Evolutionary conservation across 2,329 filamentous ascomycete species (phyloP).

Genomic region (Hymenoscyphus scutula): DNA sequence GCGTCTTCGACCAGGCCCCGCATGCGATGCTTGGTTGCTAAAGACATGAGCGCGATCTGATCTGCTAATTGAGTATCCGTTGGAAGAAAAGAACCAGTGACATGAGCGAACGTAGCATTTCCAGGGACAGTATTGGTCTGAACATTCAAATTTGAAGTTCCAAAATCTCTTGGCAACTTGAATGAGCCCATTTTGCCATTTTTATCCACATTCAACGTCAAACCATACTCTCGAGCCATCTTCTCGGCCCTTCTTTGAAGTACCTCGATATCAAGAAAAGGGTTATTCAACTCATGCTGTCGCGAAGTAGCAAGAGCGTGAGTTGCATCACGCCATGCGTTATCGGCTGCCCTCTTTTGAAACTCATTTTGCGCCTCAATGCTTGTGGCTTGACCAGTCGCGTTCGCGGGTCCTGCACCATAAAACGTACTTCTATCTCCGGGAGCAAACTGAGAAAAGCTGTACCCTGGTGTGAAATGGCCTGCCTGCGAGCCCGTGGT

Average conservation of each 20-base stretch:
- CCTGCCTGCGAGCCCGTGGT: constrained; percentile 42
- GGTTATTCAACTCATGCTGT: constrained; percentile 57
- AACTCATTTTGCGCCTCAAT: constrained; percentile 59
- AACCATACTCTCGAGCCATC: constrained; percentile 56
- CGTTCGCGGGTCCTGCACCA: constrained; percentile 64
- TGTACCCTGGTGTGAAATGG: constrained; percentile 41
- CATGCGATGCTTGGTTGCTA: constrained; percentile 78
- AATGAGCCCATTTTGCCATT: constrained; percentile 50
- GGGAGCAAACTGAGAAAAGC: constrained; percentile 55
- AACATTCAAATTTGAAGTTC: constrained; percentile 44
- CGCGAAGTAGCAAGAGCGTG: constrained; percentile 51
- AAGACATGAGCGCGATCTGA: constrained; percentile 76
- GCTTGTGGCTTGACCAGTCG: constrained; percentile 49
- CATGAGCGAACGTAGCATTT: constrained; percentile 61
- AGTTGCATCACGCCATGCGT: constrained; percentile 64
- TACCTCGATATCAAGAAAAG: constrained; percentile 41
- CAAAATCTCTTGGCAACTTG: constrained; percentile 33
- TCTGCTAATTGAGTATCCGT: constrained; percentile 76
- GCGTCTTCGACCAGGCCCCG: constrained; percentile 76
- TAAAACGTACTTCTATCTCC: constrained; percentile 59
- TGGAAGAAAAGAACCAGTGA: constrained; percentile 68
- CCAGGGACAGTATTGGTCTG: constrained; percentile 55
- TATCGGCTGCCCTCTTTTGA: constrained; percentile 62
- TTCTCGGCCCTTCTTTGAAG: constrained; percentile 49
- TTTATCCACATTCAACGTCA: constrained; percentile 54